Base-by-base conservation (phyloP, 257 asterid genomes). In the Solanum tarijense region DNA sequence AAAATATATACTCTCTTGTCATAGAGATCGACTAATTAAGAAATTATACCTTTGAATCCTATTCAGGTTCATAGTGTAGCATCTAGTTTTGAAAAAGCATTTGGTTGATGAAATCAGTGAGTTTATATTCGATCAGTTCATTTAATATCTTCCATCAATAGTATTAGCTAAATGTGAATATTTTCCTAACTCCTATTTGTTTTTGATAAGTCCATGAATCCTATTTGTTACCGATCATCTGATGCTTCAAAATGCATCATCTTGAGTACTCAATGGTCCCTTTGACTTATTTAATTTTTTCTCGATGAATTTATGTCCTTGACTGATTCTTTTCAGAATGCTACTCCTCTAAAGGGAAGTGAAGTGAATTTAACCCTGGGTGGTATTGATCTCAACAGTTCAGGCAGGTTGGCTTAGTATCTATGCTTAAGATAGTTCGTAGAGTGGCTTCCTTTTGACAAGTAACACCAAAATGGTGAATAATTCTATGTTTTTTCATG, bases 301-400 rank as follows among this genome's bases (percentile, higher is more conserved):
- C 20, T 48, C 3, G 18, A 29, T 82, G 29, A 29, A 25, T 18
- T 82, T 82, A 29, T 82, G 18, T 46, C 69, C 29, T 82, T 48
- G 29, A 29, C 69, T 31, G 68, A 18, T 48, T 82, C 69, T 48
- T 88, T 88, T 90, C 93, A 97, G 99, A 95, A 91, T 74, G 98
- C 88, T 72, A 91, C 90, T 88, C 96, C 98, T 87, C 98, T 91
- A 89, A 97, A 93, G 90, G 95, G 94, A 34, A 91, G 95, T 5
- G 99, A 97, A 93, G 98, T 92, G 83, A 97, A 97, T 91, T 92
- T 96, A 91, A 97, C 99, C 74, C 99, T 97, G 89, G 99, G 99
- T 88, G 99, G 99, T 88, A 97, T 97, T 89, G 99, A 97, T 90
- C 99, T 97, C 93, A 97, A 96, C 96, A 97, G 99, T 93, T 97